Evolutionary conservation across 73 alveolate species (phyloP).

Genomic region (Uronychia binucleata): DNA sequence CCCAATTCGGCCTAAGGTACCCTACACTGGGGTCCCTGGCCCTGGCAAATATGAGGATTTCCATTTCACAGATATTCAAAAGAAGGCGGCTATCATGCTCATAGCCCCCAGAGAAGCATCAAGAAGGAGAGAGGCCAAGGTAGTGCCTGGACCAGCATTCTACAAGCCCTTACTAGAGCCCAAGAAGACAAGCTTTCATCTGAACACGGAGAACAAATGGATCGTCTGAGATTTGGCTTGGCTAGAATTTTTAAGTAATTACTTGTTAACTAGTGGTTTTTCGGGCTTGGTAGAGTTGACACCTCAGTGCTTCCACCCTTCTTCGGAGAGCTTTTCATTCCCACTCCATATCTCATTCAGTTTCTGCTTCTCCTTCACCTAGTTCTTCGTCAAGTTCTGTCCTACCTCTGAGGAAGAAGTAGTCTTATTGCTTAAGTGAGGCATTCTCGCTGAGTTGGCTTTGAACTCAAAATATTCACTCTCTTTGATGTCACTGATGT

Average conservation of each 20-base stretch:
- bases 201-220: slow-evolving; percentile 68
- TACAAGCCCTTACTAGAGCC: slow-evolving; percentile 59
- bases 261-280: neutral
- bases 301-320: neutral
- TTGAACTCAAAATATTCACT: too few species aligned
- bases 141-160: slow-evolving; percentile 66
- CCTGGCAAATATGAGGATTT: slow-evolving; percentile 51
- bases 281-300: slow-evolving; percentile 6
- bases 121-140: neutral
- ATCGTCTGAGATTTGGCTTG: neutral
- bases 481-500: neutral
- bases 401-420: too few species aligned
- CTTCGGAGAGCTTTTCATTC: too few species aligned
- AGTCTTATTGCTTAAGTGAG: too few species aligned
- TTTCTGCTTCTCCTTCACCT: too few species aligned
- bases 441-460: too few species aligned
- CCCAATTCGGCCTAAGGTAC: slow-evolving; percentile 46
- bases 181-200: slow-evolving; percentile 65
- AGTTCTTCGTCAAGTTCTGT: too few species aligned
- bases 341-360: too few species aligned
- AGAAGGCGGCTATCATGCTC: neutral
- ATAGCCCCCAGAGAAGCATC: slow-evolving; percentile 2
- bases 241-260: neutral
- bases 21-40: slow-evolving; percentile 43
- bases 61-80: neutral